Evolutionary conservation across 2,329 filamentous ascomycete species (phyloP), one percentile per base, ranked within the genome.

Genomic region (Ophiostoma himal-ulmi): DNA sequence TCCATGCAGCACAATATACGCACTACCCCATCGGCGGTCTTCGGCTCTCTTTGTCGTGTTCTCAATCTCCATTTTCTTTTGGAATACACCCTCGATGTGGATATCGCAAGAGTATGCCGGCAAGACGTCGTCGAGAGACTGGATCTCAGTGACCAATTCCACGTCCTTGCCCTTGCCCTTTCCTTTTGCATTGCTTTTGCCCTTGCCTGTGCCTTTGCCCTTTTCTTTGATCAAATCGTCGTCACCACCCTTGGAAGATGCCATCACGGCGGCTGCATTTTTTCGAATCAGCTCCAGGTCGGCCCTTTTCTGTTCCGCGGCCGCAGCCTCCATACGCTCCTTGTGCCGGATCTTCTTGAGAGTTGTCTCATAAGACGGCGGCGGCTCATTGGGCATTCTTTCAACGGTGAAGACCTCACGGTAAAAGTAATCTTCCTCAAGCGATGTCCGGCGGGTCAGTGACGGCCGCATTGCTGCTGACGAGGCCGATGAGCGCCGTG

Each of bases 41-140:
- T 85, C 81, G 62, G 88, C 85, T 65, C 86, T 81, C 76, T 89
- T 86, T 73, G 86, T 88, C 6, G 88, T 86, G 71, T 88, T 84
- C 72, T 87, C 84, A 70, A 91, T 83, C 78, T 92, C 89, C 80
- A 88, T 85, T 79, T 90, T 91, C 76, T 84, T 84, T 74, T 83
- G 80, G 75, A 89, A 88, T 6, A 88, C 80, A 36, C 82, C 85
- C 76, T 88, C 84, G 67, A 86, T 78, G 70, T 81, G 80, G 70
- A 89, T 82, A 75, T 82, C 83, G 75, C 82, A 86, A 67, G 84
- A 84, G 76, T 89, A 89, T 34, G 77, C 75, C n/a, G 87, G 87
- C 48, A 88, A 78, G 39, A 68, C 67, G 30, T 54, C 67, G 17
- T 68, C 52, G 26, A 20, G 20, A 26, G 69, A 37, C 54, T 30